Conservation (phyloP, 2,329 filamentous ascomycete genomes). For the Chaetomiaceae sp. region DNA sequence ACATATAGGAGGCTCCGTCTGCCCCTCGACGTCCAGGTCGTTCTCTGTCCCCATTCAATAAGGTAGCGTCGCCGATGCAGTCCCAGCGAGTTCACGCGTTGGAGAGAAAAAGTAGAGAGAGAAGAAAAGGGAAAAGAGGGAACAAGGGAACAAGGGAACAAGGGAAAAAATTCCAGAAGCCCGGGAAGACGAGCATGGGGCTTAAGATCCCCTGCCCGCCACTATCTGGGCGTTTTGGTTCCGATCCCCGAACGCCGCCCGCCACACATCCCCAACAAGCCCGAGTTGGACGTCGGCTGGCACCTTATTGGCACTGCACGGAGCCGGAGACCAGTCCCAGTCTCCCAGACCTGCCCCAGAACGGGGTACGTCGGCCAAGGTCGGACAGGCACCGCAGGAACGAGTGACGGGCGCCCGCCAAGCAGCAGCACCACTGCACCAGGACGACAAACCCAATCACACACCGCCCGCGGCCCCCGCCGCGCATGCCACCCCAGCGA, state of each 20-base stretch:
- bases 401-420: conserved; percentile 8
- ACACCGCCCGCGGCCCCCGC: neutral
- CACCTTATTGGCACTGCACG: neutral
- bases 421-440: neutral
- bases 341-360: too few relatives aligned
- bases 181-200: conserved; percentile 8
- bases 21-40: conserved; percentile 30
- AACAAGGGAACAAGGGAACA: neutral
- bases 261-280: conserved; percentile 5
- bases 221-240: neutral
- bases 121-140: neutral
- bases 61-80: conserved; percentile 18
- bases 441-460: conserved; percentile 2
- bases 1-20: conserved; percentile 33
- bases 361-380: conserved; percentile 9
- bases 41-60: conserved; percentile 32
- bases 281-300: neutral
- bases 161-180: conserved; percentile 11
- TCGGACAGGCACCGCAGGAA: neutral
- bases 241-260: conserved; percentile 12
- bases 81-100: conserved; percentile 12
- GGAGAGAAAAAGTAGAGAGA: neutral
- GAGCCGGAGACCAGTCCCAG: neutral
- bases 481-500: conserved; percentile 1
- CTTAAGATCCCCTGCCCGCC: conserved; percentile 8